Evolutionary conservation across 1,139 yeast genomes (phyloP).

Genomic region (Yamadazyma atmosphaerica): DNA sequence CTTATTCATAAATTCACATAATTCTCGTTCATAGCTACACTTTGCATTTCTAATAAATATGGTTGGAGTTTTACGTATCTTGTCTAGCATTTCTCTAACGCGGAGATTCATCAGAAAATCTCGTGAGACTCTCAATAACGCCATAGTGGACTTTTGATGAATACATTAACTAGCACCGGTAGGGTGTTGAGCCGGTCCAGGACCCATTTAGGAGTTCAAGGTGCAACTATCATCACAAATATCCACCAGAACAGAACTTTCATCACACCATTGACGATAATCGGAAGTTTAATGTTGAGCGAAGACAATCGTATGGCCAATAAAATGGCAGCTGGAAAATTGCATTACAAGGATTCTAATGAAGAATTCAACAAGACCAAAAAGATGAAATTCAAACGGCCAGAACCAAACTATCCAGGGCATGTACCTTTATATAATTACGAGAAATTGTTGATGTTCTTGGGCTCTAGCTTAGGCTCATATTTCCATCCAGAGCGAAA

Average conservation of each 20-base stretch:
- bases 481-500: constrained; percentile 78
- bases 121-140: too few species aligned
- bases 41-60: not conserved
- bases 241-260: too few species aligned
- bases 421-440: constrained; percentile 71
- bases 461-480: constrained; percentile 82
- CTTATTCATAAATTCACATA: constrained; percentile 9
- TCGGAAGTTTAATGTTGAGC: constrained; percentile 40
- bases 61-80: not conserved
- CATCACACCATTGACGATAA: constrained; percentile 16
- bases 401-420: constrained; percentile 63
- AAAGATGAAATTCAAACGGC: constrained; percentile 34
- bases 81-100: too few species aligned
- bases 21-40: not conserved
- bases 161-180: too few species aligned
- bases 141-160: too few species aligned
- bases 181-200: too few species aligned
- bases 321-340: constrained; percentile 56
- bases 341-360: constrained; percentile 44
- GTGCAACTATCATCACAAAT: too few species aligned
- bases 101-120: too few species aligned
- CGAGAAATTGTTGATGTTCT: constrained; percentile 66
- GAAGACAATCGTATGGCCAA: constrained; percentile 56
- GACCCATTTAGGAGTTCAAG: too few species aligned
- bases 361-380: constrained; percentile 26